Base-by-base conservation (phyloP, 371 early-diverging fungal genomes). In the Zopfochytrium polystomum region DNA sequence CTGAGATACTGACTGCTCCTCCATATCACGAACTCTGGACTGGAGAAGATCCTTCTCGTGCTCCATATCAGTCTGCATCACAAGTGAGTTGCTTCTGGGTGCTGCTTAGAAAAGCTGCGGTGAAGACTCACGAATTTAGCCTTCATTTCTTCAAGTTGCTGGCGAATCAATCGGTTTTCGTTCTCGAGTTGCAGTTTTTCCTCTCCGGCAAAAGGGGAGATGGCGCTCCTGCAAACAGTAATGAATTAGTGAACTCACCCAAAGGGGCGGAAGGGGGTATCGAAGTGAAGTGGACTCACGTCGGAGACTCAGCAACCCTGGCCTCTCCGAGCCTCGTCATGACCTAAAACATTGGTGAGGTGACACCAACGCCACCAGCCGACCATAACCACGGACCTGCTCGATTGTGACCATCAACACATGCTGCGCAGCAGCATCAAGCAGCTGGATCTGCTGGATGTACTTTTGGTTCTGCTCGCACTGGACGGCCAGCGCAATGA, bases 351-450 rank as follows among this genome's bases (percentile, higher is more conserved):
- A 9, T 11, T 30, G 32, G 5, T 11, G 20, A 48, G 25, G n/a
- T n/a, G n/a, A n/a, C n/a, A n/a, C n/a, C n/a, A n/a, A n/a, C n/a
- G n/a, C n/a, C n/a, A n/a, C n/a, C n/a, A n/a, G n/a, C n/a, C n/a
- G n/a, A n/a, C n/a, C n/a, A n/a, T n/a, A n/a, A n/a, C n/a, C n/a
- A n/a, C n/a, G 23, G 22, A 73, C 75, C 66, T 62, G 60, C 70
- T 95, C 93, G 58, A 96, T 91, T 6, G 85, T 78, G 6, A 87
- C 65, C 97, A 96, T 96, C 54, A 96, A 70, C 18, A 81, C 79
- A 64, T 87, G 86, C 76, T 96, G 96, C 27, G 80, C 79, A 11
- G 67, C 67, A 45, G 80, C 81, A 22, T 77, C 78, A 27, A 96
- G 70, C 30, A 73, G 58, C 76, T 89, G 91, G 65, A 95, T 94